A percentile compares a stretch with the other conserved stretches of the same genome.
Conservation (phyloP, 257 asterid genomes). For the Solanum infundibuliforme region DNA sequence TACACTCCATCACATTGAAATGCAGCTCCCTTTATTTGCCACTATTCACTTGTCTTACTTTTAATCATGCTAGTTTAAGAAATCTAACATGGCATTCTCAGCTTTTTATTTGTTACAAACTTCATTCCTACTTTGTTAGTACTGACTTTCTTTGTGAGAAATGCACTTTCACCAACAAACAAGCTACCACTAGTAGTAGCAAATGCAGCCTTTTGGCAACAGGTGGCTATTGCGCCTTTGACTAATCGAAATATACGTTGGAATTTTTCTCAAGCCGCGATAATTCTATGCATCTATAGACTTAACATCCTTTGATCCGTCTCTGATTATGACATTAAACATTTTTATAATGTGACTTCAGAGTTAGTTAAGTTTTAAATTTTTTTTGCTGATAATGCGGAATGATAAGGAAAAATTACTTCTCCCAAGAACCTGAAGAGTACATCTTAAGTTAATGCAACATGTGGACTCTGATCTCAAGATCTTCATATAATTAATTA, state of each 20-base stretch:
- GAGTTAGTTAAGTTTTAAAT: not conserved
- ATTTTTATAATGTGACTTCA: not conserved
- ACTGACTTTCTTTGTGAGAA: not conserved
- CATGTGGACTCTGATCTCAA: constrained; percentile 6
- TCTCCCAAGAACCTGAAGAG: not conserved
- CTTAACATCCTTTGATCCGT: not conserved
- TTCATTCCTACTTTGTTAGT: not conserved
- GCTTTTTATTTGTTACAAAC: not conserved
- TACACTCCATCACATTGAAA: not conserved
- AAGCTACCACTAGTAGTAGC: not conserved
- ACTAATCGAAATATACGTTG: not conserved
- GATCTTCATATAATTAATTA: not conserved
- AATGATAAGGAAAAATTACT: not conserved
- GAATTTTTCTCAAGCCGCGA: not conserved
- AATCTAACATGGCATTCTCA: not conserved
- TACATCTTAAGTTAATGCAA: constrained; percentile 3
- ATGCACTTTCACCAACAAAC: not conserved
- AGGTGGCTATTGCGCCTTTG: not conserved
- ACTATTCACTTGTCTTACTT: not conserved
- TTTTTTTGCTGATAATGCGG: not conserved
- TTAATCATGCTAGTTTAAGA: not conserved
- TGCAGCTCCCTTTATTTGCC: not conserved
- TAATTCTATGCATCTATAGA: not conserved
- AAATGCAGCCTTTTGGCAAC: not conserved
- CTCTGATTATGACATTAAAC: not conserved